Base-by-base conservation (phyloP, 1,139 yeast genomes). In the Saccharomyces pastorianus region DNA sequence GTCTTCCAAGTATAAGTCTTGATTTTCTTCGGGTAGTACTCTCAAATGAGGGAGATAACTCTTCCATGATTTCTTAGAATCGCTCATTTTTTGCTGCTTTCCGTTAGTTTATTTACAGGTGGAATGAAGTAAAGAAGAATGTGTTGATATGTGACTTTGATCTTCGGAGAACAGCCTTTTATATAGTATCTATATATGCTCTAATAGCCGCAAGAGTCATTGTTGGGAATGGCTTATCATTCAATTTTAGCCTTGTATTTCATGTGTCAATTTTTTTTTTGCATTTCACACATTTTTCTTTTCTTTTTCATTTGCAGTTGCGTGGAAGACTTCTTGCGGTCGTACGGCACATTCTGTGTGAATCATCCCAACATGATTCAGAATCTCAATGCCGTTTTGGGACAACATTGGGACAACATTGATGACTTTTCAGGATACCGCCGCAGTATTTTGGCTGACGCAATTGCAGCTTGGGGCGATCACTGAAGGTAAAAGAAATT, bases 11-110 rank as follows among this genome's bases (percentile, higher is more conserved):
- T 38, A 38, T 17, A 38, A 38, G 20, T 49, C 38, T 6, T 32
- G 46, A n/a, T 47, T 29, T 14, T 64, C 67, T 44, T 64, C 68
- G 9, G 68, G 66, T n/a, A 66, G 48, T 1, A 56, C 55, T 48
- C 69, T 61, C 47, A 64, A 52, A 50, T 59, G 67, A 25, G 68
- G 68, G 9, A 64, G 7, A 49, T 32, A 60, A 26, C 49, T 53
- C 50, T 42, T 61, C 62, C 60, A 60, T 25, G 17, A 42, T 31
- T 29, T 51, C 6, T 2, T 25, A 8, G 9, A 27, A 20, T 4
- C 17, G 11, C 26, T 20, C 20, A 14, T 26, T 9, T 8, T 38
- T 46, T 50, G 17, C 47, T 38, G 23, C 27, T 28, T 14, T n/a
- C 11, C 31, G 14, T 23, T 20, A 4, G 7, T 34, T 1, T 29